phyloP scores from a whole-genome alignment of 1,139 yeast genomes.

The Debaryomycetaceae sp. region DNA sequence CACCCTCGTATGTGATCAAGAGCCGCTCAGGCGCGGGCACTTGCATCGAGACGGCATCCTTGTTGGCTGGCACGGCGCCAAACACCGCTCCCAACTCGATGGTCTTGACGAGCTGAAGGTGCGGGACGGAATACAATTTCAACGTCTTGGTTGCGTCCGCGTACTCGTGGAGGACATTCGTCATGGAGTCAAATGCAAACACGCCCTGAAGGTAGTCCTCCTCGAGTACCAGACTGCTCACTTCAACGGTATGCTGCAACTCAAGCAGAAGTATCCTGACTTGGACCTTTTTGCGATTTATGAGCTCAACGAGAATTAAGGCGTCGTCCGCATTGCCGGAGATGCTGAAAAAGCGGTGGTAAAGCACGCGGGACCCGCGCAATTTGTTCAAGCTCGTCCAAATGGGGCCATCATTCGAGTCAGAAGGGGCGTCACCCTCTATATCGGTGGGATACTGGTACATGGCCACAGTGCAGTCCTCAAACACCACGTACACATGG shows the following conservation, averaged over 20 bases:
- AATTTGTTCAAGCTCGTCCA: conserved; percentile 5
- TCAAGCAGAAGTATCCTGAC: conserved; percentile 7
- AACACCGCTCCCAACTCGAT: conserved; percentile 6
- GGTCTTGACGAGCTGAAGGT: conserved; percentile 5
- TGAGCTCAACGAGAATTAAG: conserved; percentile 7
- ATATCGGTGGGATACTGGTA: conserved; percentile 17
- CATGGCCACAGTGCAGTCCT: conserved; percentile 40
- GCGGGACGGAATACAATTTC: conserved; percentile 6
- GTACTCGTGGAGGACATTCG: conserved; percentile 22
- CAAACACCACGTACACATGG: conserved; percentile 34
- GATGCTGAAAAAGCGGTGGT: conserved; percentile 16
- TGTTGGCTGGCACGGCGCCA: not conserved
- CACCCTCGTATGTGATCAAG: conserved; percentile 34
- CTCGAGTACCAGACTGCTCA: conserved; percentile 5
- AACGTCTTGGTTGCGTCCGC: conserved; percentile 3
- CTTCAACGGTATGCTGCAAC: conserved; percentile 5
- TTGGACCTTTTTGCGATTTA: conserved; percentile 7
- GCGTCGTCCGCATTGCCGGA: conserved; percentile 5
- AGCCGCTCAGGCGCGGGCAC: conserved; percentile 45
- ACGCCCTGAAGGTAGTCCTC: conserved; percentile 1
- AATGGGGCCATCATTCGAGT: conserved; percentile 3
- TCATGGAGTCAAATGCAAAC: conserved; percentile 24
- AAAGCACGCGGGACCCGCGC: conserved; percentile 14
- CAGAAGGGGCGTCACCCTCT: conserved; percentile 2
- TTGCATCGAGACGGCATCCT: conserved; percentile 18